Evolutionary conservation across 2,329 filamentous ascomycete genomes (phyloP), one percentile per base, ranked within the genome.

Genomic region (Verticillium alfalfae): DNA sequence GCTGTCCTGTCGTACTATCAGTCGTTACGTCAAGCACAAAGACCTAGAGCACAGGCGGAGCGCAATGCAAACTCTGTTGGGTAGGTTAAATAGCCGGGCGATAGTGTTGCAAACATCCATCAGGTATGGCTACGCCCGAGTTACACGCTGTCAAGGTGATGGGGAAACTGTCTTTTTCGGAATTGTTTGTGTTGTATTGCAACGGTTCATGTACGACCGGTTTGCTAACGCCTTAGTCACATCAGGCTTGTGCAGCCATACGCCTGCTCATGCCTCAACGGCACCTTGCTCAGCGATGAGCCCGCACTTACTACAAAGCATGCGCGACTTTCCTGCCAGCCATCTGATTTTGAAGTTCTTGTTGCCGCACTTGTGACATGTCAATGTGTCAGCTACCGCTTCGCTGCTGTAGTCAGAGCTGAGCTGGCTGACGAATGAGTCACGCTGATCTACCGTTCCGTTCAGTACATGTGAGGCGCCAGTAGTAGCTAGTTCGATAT

Each of bases 311-410:
- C 81, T 81, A 71, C 88, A 91, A n/a, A 87, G 79, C 65, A 90
- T 72, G 63, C 78, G 79, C 69, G 86, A 84, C 59, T 77, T 78
- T 8, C 80, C 81, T 34, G 77, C 80, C 4, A 80, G 75, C 63
- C 81, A 84, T 66, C 81, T 85, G 1, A 84, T 83, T 65, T 84
- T 84, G 66, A 92, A 92, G 63, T 87, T 85, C 22, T 74, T 81
- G 1, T 84, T 81, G 5, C 82, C 81, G 68, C 89, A 92, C 63
- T 79, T 80, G 26, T 78, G 75, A 68, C 88, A 91, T 31, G 73
- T 78, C 66, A 84, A 72, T 39, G 79, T 76, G 58, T 81, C 79
- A 16, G 75, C 78, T 18, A 22, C 5, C 13, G 78, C 79, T 4
- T 79, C 78, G 70, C 61, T 68, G 64, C 59, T 62, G 58, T 65